These are phyloP conservation scores for Sordaria brevicollis DNA, from an alignment of 495 filamentous ascomycete genomes.

Conservation along the genomic window DNA sequence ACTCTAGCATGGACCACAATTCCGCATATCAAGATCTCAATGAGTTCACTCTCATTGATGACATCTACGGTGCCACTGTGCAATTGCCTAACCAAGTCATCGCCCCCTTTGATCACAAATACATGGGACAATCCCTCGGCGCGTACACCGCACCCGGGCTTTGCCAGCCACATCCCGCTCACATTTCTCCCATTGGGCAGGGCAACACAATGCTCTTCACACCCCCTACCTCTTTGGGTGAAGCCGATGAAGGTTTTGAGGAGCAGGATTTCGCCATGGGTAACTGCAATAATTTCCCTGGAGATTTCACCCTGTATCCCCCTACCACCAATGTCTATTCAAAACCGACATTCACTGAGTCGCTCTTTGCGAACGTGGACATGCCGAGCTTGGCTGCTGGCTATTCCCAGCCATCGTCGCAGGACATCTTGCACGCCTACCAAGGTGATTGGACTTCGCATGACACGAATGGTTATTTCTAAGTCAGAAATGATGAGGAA, in stretches of 20 bases:
- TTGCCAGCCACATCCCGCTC: slow-evolving; percentile 29
- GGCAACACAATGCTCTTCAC: slow-evolving; percentile 56
- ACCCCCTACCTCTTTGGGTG: slow-evolving; percentile 36
- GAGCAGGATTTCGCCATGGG: slow-evolving; percentile 19
- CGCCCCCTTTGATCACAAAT: slow-evolving; percentile 27
- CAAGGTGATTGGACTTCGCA: slow-evolving; percentile 32
- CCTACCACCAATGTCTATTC: slow-evolving; percentile 8
- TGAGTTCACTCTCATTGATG: slow-evolving; percentile 40
- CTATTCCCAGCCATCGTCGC: slow-evolving; percentile 31
- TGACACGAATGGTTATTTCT: slow-evolving; percentile 21
- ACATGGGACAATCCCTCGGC: slow-evolving; percentile 23
- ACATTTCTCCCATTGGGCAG: slow-evolving; percentile 53
- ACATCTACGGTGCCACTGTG: slow-evolving; percentile 43
- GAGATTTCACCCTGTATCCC: slow-evolving; percentile 26
- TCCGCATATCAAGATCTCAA: slow-evolving; percentile 36
- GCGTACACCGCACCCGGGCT: slow-evolving; percentile 23
- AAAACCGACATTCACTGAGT: slow-evolving; percentile 22
- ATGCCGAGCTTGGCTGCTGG: slow-evolving; percentile 26
- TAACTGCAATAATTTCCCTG: slow-evolving; percentile 8
- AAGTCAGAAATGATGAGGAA: background rate
- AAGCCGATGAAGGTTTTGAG: slow-evolving; percentile 40
- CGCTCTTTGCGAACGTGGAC: slow-evolving; percentile 24
- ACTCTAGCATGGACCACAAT: slow-evolving; percentile 33
- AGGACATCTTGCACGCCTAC: slow-evolving; percentile 26
- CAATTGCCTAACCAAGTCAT: slow-evolving; percentile 30